Evolutionary conservation across 805 yeast genomes (phyloP).

Genomic region (Saccharomycodes ludwigii): DNA sequence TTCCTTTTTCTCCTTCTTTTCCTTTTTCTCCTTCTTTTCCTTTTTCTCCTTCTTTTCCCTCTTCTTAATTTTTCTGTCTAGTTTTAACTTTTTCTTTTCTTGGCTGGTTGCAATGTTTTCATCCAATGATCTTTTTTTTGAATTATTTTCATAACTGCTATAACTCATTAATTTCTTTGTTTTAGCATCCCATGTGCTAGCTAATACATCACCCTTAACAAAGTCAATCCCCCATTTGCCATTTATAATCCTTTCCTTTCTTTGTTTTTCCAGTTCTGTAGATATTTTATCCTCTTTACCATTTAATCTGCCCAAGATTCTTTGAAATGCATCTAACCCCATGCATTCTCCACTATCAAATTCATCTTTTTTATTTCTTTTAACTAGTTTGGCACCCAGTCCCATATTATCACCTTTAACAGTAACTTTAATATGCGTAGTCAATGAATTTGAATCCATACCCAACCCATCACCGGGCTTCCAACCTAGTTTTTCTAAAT

Average conservation of each 20-base stretch:
- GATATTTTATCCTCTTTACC: conserved; percentile 65
- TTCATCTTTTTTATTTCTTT: conserved; percentile 47
- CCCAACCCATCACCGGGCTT: conserved; percentile 86
- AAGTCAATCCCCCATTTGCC: conserved; percentile 86
- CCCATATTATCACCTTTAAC: conserved; percentile 79
- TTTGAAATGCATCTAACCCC: conserved; percentile 87
- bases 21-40: conserved; percentile 14
- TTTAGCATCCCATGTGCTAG: conserved; percentile 72
- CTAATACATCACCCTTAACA: conserved; percentile 71
- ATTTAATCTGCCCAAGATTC: conserved; percentile 77
- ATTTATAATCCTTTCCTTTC: conserved; percentile 57
- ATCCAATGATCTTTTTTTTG: conserved; percentile 20
- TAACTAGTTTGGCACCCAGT: conserved; percentile 70
- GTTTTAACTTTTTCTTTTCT: conserved; percentile 14
- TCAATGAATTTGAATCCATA: conserved; percentile 47
- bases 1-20: conserved; percentile 16
- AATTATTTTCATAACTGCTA: no score
- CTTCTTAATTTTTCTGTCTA: conserved; percentile 19
- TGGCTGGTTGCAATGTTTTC: conserved; percentile 19
- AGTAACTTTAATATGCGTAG: conserved; percentile 72
- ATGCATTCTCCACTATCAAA: conserved; percentile 75
- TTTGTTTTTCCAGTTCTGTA: conserved; percentile 54
- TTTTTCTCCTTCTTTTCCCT: conserved; percentile 20
- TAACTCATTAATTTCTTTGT: conserved; percentile 25
- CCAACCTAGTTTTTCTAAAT: conserved; percentile 81